Percentiles rank a stretch among this genome's conserved stretches.
These are phyloP conservation scores for Tinospora cordifolia DNA, from an alignment of 164 flowering plant genomes.

Conservation along the genomic window DNA sequence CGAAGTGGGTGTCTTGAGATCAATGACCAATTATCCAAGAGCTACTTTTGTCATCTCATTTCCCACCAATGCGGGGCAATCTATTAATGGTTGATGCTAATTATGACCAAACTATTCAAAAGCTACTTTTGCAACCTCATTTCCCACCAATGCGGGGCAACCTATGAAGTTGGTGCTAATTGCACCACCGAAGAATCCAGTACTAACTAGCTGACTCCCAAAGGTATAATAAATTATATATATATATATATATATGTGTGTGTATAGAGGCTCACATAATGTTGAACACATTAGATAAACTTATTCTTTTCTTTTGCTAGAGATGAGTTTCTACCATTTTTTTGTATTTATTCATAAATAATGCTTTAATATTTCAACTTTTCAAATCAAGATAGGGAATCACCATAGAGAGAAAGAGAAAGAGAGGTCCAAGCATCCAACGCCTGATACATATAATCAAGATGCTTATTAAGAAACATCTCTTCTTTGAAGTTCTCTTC, in stretches of 20 bases:
- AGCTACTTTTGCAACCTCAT: background rate
- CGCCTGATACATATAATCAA: too few relatives aligned
- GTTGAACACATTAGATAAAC: background rate
- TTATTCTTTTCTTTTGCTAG: too few relatives aligned
- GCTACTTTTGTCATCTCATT: background rate
- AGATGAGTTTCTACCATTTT: too few relatives aligned
- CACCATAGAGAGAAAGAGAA: too few relatives aligned
- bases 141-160: background rate
- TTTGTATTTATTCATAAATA: too few relatives aligned
- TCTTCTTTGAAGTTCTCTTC: too few relatives aligned
- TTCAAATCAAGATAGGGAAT: background rate
- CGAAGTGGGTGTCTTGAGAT: background rate
- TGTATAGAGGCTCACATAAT: background rate
- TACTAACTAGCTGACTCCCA: background rate
- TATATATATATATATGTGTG: too few relatives aligned
- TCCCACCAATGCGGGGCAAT: background rate
- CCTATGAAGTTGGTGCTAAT: constrained; percentile 9
- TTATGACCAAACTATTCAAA: background rate
- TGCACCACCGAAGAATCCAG: constrained; percentile 3
- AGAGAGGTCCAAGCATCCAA: too few relatives aligned
- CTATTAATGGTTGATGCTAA: constrained; percentile 8
- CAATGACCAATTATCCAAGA: background rate
- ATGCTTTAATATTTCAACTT: background rate
- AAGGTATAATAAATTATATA: background rate
- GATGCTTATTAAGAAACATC: too few relatives aligned